Conservation (phyloP, 352 stramenopile genomes). For the Globisporangium uncinulatum region DNA sequence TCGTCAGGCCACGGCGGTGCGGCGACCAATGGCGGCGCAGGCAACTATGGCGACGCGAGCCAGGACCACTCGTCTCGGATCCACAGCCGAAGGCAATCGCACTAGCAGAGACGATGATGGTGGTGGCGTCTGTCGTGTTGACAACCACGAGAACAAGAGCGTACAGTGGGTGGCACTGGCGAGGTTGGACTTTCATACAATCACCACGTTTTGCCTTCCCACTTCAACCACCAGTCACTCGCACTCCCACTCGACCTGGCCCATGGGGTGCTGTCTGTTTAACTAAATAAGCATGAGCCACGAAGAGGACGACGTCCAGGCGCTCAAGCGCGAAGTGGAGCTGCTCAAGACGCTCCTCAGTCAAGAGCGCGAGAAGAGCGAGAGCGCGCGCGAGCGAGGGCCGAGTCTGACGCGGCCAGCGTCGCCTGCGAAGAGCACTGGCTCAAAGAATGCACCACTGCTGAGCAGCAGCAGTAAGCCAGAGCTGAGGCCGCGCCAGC, state of each 20-base stretch:
- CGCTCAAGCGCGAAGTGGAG: constrained; percentile 51
- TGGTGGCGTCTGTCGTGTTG: no score
- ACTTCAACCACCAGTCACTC: no score
- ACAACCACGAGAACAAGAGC: no score
- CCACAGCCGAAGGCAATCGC: constrained; percentile 54
- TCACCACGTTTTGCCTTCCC: no score
- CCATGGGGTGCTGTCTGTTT: no score
- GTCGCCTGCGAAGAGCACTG: constrained; percentile 6
- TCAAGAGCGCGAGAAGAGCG: constrained; percentile 29
- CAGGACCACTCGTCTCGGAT: constrained; percentile 24
- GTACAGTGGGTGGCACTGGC: no score
- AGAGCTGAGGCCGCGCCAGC: background rate
- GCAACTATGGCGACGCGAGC: constrained; percentile 17
- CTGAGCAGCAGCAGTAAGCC: background rate
- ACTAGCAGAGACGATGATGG: constrained; percentile 15
- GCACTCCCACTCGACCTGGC: no score
- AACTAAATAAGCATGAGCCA: no score
- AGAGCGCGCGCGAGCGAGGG: background rate
- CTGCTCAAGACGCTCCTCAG: constrained; percentile 35
- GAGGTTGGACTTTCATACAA: no score
- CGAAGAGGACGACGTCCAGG: constrained; percentile 33
- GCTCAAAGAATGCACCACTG: background rate
- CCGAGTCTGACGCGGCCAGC: constrained; percentile 8
- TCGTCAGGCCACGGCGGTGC: constrained; percentile 3
- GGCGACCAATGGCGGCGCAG: background rate